Evolutionary conservation across 2,329 filamentous ascomycete genomes (phyloP).

Genomic region (Colletotrichum sansevieriae): DNA sequence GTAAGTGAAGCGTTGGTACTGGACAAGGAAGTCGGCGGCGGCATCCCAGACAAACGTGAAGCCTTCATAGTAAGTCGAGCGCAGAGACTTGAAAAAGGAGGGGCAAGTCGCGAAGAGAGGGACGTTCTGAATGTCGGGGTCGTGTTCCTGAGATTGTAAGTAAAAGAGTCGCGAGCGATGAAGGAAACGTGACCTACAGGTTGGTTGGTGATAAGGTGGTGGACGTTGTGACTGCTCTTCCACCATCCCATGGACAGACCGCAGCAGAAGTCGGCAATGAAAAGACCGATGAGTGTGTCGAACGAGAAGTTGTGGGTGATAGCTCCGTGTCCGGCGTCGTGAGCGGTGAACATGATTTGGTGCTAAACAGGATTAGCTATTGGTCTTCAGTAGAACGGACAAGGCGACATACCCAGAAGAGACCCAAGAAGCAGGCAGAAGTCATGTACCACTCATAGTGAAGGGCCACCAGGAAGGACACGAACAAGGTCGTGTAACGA

Average conservation of each 20-base stretch:
- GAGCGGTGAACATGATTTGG: slow-evolving; percentile 77
- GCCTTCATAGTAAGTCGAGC: slow-evolving; percentile 73
- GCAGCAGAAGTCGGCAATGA: slow-evolving; percentile 75
- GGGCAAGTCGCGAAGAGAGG: slow-evolving; percentile 77
- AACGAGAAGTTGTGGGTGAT: slow-evolving; percentile 71
- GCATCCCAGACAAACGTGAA: slow-evolving; percentile 74
- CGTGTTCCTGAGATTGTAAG: slow-evolving; percentile 59
- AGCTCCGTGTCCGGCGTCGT: slow-evolving; percentile 74
- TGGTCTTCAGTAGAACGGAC: not conserved
- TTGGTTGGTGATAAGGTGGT: slow-evolving; percentile 75
- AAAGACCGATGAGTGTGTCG: slow-evolving; percentile 72
- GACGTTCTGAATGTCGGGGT: slow-evolving; percentile 74
- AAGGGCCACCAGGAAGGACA: slow-evolving; percentile 60
- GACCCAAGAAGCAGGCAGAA: slow-evolving; percentile 69
- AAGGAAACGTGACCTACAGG: slow-evolving; percentile 53
- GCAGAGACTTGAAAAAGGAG: slow-evolving; percentile 73
- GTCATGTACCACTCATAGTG: slow-evolving; percentile 67
- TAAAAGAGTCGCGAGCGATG: not conserved
- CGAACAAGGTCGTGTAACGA: slow-evolving; percentile 67
- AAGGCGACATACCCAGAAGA: slow-evolving; percentile 66
- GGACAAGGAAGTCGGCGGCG: slow-evolving; percentile 69
- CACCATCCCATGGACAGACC: slow-evolving; percentile 77
- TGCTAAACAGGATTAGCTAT: slow-evolving; percentile 58
- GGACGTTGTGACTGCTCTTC: slow-evolving; percentile 78
- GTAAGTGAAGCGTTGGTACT: slow-evolving; percentile 75